Base-by-base conservation (phyloP, 1,139 yeast genomes). In the Kluyveromyces sp. region DNA sequence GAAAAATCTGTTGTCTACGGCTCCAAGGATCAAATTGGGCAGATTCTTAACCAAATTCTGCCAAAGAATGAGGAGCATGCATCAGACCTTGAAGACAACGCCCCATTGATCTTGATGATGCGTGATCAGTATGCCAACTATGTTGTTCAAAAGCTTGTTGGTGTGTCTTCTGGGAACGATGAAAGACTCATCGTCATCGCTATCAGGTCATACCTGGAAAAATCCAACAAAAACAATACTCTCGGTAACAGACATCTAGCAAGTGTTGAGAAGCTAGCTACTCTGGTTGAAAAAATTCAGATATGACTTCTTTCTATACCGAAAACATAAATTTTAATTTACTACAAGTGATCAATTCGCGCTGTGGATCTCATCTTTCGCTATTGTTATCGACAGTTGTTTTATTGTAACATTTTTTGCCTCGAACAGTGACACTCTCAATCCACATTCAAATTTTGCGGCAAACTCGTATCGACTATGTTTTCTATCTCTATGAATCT, bases 41-140 rank as follows among this genome's bases (percentile, higher is more conserved):
- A 71, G 38, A 75, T 92, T 37, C 74, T 86, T 42, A 58, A 60
- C 17, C 63, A 65, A 40, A 66, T 69, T 8, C 49, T 69, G 26
- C 65, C 63, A 20, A 62, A 52, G 17, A 61, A 65, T 45, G 63
- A 60, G 32, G 64, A 59, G 22, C 65, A 66, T 46, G 68, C 66
- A 9, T 46, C 56, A 1, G 52, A 54, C 30, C 75, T 79, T 19
- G 77, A 71, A 47, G 83, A 78, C 50, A 75, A 74, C 42, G 74
- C 84, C 1, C 77, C 87, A 12, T 69, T 83, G 52, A 84, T 85
- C 13, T 65, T 81, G 46, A 88, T 92, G 97, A 89, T 94, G 88
- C 86, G 87, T 62, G 98, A 92, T 64, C 98, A 92, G 62, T 94
- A 83, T 67, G 98, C 97, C 17, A 92, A 92, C 64, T 92, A 92